These are phyloP conservation scores for Prunus mira DNA, from an alignment of 306 rosid genomes.

Conservation along the genomic window DNA sequence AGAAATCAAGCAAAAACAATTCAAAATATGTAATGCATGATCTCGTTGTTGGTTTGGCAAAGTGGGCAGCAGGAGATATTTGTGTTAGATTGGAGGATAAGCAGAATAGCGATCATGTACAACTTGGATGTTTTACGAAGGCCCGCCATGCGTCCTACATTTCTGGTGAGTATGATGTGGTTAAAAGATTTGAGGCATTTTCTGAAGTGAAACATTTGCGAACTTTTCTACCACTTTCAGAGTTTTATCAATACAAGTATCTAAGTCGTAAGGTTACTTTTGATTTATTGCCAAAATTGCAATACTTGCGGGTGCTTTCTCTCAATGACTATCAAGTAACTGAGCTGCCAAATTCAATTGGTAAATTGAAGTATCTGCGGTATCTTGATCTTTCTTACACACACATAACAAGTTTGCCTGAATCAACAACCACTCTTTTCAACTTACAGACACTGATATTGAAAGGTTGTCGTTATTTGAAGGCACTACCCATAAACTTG, in stretches of 20 bases:
- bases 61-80: neutral
- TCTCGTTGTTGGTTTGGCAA: slow-evolving; percentile 8
- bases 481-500: neutral
- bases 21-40: too few species aligned
- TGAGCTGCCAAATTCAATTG: neutral
- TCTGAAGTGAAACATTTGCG: neutral
- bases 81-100: neutral
- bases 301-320: too few species aligned
- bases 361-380: neutral
- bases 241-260: too few species aligned
- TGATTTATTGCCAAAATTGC: fast-evolving
- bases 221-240: neutral
- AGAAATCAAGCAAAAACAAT: too few species aligned
- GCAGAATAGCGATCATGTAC: too few species aligned
- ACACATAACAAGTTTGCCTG: neutral
- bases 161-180: fast-evolving
- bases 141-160: slow-evolving; percentile 19
- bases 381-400: neutral
- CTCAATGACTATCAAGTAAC: neutral
- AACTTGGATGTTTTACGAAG: too few species aligned
- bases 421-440: neutral
- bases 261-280: neutral
- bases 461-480: fast-evolving
- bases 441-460: neutral
- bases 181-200: neutral